Evolutionary conservation across 192 early-diverging fungal species (phyloP), one percentile per base, ranked within the genome.

Genomic region (Linnemannia schmuckeri): DNA sequence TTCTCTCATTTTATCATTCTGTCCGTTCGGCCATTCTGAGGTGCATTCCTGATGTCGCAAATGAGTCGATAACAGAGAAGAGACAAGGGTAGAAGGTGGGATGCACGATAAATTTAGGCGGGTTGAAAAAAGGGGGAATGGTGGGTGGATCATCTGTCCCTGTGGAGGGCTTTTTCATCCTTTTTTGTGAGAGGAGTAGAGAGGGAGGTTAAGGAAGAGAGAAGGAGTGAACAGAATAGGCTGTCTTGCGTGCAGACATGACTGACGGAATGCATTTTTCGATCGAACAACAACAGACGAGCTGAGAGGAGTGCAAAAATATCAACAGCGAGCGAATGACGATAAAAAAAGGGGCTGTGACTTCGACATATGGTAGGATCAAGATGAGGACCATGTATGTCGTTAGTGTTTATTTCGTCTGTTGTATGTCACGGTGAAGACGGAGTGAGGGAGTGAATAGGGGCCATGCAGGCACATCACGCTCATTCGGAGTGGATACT

Each of bases 391-490:
- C 37, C n/a, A n/a, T n/a, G n/a, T n/a, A n/a, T n/a, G n/a, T n/a
- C n/a, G n/a, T n/a, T n/a, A 37, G 37, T 37, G 3, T 37, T 37
- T 37, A 37, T 54, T 63, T n/a, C 10, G 22, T 24, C 2, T 55
- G 8, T 57, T 9, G 17, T 52, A 57, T 66, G 27, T 66, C 61
- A 66, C 27, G 61, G 61, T 33, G 42, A 74, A 42, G 24, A 30
- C 1, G 49, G 0, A 52, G 18, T 22, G 49, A 6, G 49, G 5
- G 18, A 52, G 18, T 44, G 57, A 69, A 78, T 83, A 79, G 82
- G 82, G 82, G 82, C 27, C 61, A 75, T 68, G 37, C 46, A 71
- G 20, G 37, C 35, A 66, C 54, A 84, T 84, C 76, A 84, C 82
- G 82, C 82, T 79, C 63, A 18, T 41, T 52, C 22, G 44, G 41